Evolutionary conservation across 1,139 yeast genomes (phyloP).

Genomic region (Hemisphaericaspora lyxosophila): DNA sequence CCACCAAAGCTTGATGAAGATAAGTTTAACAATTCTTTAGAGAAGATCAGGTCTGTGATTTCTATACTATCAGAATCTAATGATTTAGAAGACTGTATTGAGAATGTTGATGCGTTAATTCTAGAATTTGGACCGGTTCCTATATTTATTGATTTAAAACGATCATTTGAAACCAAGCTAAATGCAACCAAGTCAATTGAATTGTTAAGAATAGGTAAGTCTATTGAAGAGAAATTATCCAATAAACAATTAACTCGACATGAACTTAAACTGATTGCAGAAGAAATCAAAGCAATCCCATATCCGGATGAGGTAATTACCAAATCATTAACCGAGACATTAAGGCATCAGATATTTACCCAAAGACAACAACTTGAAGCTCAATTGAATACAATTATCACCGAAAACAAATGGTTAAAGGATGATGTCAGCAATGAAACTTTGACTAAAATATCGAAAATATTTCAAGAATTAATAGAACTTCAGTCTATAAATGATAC

Average conservation of each 20-base stretch:
- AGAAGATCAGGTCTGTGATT: slow-evolving; percentile 8
- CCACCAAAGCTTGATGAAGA: slow-evolving; percentile 8
- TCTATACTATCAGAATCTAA: slow-evolving; percentile 4
- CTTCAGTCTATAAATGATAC: slow-evolving; percentile 36
- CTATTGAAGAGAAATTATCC: slow-evolving; percentile 6
- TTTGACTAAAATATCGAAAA: slow-evolving; percentile 13
- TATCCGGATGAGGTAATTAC: slow-evolving; percentile 1
- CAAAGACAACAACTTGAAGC: slow-evolving; percentile 7
- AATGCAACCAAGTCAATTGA: slow-evolving; percentile 4
- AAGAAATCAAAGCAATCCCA: slow-evolving; percentile 1
- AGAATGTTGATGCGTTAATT: slow-evolving; percentile 18
- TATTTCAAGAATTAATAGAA: slow-evolving; percentile 25
- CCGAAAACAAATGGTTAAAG: slow-evolving; percentile 20
- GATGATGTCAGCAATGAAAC: slow-evolving; percentile 6
- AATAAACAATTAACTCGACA: slow-evolving; percentile 4
- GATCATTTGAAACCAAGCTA: slow-evolving; percentile 5
- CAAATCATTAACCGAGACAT: not conserved
- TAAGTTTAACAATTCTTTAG: slow-evolving; percentile 8
- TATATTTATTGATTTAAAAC: slow-evolving; percentile 15
- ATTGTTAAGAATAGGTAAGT: slow-evolving; percentile 3
- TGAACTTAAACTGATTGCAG: slow-evolving; percentile 6
- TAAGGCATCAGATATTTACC: slow-evolving; percentile 2
- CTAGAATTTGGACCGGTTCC: slow-evolving; percentile 16
- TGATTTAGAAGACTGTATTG: slow-evolving; percentile 12
- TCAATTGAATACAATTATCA: slow-evolving; percentile 9